phyloP scores from a whole-genome alignment of 208 protist species.

The Crithidia expoeki region DNA sequence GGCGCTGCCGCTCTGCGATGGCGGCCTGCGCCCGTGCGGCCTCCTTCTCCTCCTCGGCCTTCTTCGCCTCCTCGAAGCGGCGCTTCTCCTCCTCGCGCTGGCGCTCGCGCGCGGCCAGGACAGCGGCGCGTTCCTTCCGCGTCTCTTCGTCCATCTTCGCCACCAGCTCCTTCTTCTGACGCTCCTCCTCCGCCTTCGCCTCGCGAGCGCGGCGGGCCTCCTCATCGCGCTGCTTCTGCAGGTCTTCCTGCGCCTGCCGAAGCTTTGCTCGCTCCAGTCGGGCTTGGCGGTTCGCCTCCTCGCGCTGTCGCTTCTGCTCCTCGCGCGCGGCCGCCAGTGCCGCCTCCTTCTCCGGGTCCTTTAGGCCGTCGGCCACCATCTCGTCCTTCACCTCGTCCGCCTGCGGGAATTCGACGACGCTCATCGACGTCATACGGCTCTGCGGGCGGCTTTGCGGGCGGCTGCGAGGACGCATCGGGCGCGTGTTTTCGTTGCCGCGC shows the following conservation, averaged over 20 bases:
- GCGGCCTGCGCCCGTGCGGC: constrained; percentile 44
- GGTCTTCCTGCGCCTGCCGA: constrained; percentile 29
- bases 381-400: constrained; percentile 68
- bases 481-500: not conserved
- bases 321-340: constrained; percentile 12
- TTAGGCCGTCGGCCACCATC: constrained; percentile 33
- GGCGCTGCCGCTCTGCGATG: constrained; percentile 37
- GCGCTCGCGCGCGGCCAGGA: constrained; percentile 30
- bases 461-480: constrained; percentile 19
- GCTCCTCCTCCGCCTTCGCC: constrained; percentile 40
- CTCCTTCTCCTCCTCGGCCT: constrained; percentile 46
- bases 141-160: constrained; percentile 51
- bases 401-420: constrained; percentile 61
- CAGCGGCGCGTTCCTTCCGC: constrained; percentile 34
- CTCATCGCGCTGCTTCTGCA: constrained; percentile 37
- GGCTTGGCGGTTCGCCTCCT: constrained; percentile 15
- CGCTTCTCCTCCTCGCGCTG: constrained; percentile 50
- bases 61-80: constrained; percentile 39
- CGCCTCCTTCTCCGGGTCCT: constrained; percentile 30
- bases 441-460: constrained; percentile 42
- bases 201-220: constrained; percentile 34
- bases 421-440: constrained; percentile 58
- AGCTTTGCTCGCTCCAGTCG: constrained; percentile 29
- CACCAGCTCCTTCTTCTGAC: constrained; percentile 33
- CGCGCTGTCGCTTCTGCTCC: constrained; percentile 29